Evolutionary conservation across 2,329 filamentous ascomycete species (phyloP).

Genomic region (Aureobasidium musti): DNA sequence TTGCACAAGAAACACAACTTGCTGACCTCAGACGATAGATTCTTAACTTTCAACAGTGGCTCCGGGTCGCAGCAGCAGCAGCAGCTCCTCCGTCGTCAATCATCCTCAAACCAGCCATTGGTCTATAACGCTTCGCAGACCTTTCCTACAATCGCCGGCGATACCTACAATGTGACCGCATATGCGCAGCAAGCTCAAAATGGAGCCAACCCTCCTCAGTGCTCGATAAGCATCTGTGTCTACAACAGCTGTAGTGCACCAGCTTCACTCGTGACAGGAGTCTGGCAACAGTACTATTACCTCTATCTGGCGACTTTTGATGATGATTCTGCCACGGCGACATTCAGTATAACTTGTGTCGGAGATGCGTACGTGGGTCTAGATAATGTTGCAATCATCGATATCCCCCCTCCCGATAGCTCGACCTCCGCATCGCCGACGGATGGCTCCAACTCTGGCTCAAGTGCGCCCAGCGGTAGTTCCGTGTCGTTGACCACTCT

Average conservation of each 20-base stretch:
- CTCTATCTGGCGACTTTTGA: background rate
- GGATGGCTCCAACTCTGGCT: background rate
- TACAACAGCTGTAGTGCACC: background rate
- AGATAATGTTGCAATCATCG: conserved; percentile 14
- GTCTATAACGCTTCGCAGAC: conserved; percentile 13
- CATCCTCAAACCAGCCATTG: background rate
- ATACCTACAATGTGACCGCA: conserved; percentile 13
- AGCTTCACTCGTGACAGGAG: background rate
- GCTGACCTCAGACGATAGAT: background rate
- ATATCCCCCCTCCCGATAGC: conserved; percentile 7
- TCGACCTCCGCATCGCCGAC: background rate
- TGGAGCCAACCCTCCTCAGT: background rate
- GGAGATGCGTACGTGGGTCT: conserved; percentile 21
- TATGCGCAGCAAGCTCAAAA: conserved; percentile 14
- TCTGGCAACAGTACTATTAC: conserved; percentile 11
- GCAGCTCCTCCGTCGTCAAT: conserved; percentile 11
- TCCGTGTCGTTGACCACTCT: background rate
- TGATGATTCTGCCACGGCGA: conserved; percentile 4
- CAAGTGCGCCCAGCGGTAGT: background rate
- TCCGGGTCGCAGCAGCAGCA: background rate
- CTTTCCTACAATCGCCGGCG: background rate
- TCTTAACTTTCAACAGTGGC: conserved; percentile 18
- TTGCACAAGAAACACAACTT: background rate
- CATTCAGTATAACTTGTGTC: conserved; percentile 21
- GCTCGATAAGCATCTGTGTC: conserved; percentile 12